Evolutionary conservation across 768 basidiomycete species (phyloP), one percentile per base, ranked within the genome.

Genomic region (Boletus huronensis): DNA sequence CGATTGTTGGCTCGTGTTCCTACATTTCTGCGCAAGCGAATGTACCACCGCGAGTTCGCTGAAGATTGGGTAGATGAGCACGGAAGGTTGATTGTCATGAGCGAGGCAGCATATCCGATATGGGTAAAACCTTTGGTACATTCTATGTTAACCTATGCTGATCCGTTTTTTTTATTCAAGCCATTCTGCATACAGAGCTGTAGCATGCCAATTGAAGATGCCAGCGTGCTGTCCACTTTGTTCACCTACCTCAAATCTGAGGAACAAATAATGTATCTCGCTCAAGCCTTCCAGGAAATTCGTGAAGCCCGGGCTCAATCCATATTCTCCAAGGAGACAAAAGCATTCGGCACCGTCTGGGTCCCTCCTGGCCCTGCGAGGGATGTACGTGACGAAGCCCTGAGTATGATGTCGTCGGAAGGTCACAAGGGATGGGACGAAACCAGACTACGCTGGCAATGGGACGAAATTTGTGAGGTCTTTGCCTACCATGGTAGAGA

Each of bases 101-200:
- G 84, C 45, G 82, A 85, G 57, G 80, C 83, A 8, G 82, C 81
- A 8, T 83, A 84, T 68, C 81, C 85, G 6, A 71, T 80, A 57
- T 70, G 80, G 69, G 83, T 80, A 59, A 58, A 70, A 63, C 11
- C 23, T 41, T 26, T 13, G 21, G 3, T 32, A 6, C 10, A 19
- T 13, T 50, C 28, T 0, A 26, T 45, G 16, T 19, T 3, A 16
- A 34, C 28, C 17, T 23, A 29, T 42, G 9, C 32, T 58, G 9
- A 57, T 47, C 17, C 25, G 36, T 7, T 28, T 53, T 44, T n/a
- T n/a, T n/a, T n/a, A n/a, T n/a, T 26, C 16, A 58, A 85, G 84
- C 82, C 83, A 9, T 76, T 74, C 38, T 77, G 75, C 19, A 75
- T 79, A 44, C 73, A 72, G 49, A 58, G 64, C 36, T 70, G 67